These are phyloP conservation scores for Paraphoma sp. DNA, from an alignment of 2,329 filamentous ascomycete species.

Conservation along the genomic window DNA sequence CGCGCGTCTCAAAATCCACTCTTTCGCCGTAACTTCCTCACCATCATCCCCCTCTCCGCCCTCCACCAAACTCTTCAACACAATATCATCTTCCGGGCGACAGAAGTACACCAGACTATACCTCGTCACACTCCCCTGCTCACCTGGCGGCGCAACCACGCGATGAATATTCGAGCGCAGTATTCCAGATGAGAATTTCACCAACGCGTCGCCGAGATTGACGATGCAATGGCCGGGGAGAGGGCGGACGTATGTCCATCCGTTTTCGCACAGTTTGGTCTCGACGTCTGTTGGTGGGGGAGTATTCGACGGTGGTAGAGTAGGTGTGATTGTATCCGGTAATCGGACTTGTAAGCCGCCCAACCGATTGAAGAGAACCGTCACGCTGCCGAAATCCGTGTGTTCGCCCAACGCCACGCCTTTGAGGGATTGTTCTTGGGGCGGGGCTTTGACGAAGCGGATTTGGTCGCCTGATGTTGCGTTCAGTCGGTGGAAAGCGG, in stretches of 20 bases:
- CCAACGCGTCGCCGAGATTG: conserved; percentile 57
- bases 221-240: conserved; percentile 56
- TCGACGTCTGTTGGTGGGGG: conserved; percentile 8
- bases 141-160: conserved; percentile 57
- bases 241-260: conserved; percentile 62
- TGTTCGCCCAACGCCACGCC: conserved; percentile 59
- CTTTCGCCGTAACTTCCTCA: conserved; percentile 48
- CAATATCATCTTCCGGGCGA: conserved; percentile 51
- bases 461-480: conserved; percentile 59
- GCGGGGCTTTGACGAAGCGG: conserved; percentile 60
- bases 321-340: conserved; percentile 37
- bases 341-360: conserved; percentile 62
- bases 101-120: conserved; percentile 64
- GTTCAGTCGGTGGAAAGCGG: conserved; percentile 55
- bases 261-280: conserved; percentile 29
- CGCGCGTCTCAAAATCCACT: conserved; percentile 52
- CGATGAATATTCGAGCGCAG: conserved; percentile 56
- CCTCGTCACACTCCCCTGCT: conserved; percentile 48
- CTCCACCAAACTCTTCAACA: conserved; percentile 37
- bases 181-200: conserved; percentile 52
- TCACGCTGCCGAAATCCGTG: conserved; percentile 64
- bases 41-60: conserved; percentile 25
- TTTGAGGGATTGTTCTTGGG: conserved; percentile 52
- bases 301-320: background rate
- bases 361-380: conserved; percentile 63